A percentile compares a stretch with the other conserved stretches of the same genome.
Evolutionary conservation across 192 early-diverging fungal genomes (phyloP).

Genomic region (Gorgonomyces haynaldii): DNA sequence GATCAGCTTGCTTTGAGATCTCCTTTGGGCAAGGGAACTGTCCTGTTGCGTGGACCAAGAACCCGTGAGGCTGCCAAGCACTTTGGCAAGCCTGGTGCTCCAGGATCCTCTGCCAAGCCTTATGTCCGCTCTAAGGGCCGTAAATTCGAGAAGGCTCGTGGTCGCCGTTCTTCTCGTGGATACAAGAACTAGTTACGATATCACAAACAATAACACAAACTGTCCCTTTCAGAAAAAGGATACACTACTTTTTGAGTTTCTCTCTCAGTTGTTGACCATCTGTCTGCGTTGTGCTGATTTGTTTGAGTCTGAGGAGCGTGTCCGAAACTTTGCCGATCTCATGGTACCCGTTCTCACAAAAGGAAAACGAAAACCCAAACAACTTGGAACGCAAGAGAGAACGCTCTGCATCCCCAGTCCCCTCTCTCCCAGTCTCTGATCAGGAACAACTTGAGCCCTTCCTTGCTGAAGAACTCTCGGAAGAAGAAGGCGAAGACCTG

Average conservation of each 20-base stretch:
- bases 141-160: slow-evolving; percentile 99
- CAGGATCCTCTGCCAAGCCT: slow-evolving; percentile 62
- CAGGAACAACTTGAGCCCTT: no score
- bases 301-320: no score
- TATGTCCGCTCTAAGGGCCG: slow-evolving; percentile 98
- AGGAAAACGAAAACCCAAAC: no score
- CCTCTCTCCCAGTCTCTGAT: no score
- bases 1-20: slow-evolving; percentile 99
- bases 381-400: no score
- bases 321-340: no score
- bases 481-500: slow-evolving; percentile 83
- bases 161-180: slow-evolving; percentile 96
- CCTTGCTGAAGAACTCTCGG: no score
- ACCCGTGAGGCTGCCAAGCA: slow-evolving; percentile 98
- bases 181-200: slow-evolving; percentile 21
- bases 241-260: no score
- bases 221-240: slow-evolving; percentile 6
- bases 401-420: no score
- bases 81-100: slow-evolving; percentile 82
- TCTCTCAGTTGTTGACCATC: no score
- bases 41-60: slow-evolving; percentile 91
- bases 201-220: slow-evolving; percentile 7
- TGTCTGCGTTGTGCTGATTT: no score
- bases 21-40: slow-evolving; percentile 88
- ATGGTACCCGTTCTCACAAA: no score